A percentile compares a stretch with the other conserved stretches of the same genome.
phyloP scores from a whole-genome alignment of 352 stramenopile genomes.

The Pythium guiyangense region DNA sequence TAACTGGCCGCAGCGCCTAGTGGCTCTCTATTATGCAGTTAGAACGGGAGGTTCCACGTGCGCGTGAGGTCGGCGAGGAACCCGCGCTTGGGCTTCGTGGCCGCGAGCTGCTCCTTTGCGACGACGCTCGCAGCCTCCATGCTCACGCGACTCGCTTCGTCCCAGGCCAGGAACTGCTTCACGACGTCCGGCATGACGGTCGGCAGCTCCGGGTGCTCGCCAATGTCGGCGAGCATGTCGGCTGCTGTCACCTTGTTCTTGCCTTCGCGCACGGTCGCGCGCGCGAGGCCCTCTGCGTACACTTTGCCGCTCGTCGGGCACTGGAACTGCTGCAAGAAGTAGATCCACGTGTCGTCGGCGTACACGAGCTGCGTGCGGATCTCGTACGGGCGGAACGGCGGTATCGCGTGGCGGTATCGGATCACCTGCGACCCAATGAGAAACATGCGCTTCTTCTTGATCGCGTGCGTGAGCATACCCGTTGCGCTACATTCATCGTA shows the following conservation, averaged over 20 bases:
- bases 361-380: constrained; percentile 50
- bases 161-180: constrained; percentile 29
- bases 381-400: constrained; percentile 54
- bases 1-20: too few species aligned
- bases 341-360: constrained; percentile 58
- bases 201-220: constrained; percentile 11
- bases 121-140: constrained; percentile 6
- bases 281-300: constrained; percentile 47
- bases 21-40: neutral
- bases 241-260: constrained; percentile 13
- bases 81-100: constrained; percentile 1
- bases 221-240: constrained; percentile 27
- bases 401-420: constrained; percentile 56
- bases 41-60: constrained; percentile 15
- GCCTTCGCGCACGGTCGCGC: constrained; percentile 27
- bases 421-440: constrained; percentile 56
- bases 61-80: constrained; percentile 12
- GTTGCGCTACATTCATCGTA: constrained; percentile 32
- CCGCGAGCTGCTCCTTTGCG: neutral
- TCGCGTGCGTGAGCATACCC: constrained; percentile 42
- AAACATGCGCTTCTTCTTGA: constrained; percentile 65
- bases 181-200: constrained; percentile 40
- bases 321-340: constrained; percentile 54
- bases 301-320: constrained; percentile 43
- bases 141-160: constrained; percentile 7